Base-by-base conservation (phyloP, 345 rosid genomes). In the Lumnitzera racemosa region DNA sequence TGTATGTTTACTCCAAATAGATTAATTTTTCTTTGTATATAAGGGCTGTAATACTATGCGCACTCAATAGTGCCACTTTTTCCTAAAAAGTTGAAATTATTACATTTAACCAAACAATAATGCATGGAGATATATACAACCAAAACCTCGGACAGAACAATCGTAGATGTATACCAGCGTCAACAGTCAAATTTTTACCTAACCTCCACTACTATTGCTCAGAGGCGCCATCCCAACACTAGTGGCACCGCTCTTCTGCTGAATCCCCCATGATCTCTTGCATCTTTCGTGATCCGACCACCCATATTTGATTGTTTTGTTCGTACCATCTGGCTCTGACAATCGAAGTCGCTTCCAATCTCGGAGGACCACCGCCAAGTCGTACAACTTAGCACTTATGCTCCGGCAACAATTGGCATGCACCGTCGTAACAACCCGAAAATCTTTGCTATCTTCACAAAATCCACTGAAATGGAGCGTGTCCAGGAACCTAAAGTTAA, bases 351-450 rank as follows among this genome's bases (percentile, higher is more conserved):
- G 67, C 72, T 77, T 87, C 98, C 96, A 89, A 46, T 78, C 80
- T 12, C 62, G 67, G 52, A 92, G 74, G 53, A 84, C 91, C 2
- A 25, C 70, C 46, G 65, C 73, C 0, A 89, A 73, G 61, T 89
- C 98, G 43, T 23, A 47, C 13, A 89, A 59, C 75, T 92, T 92
- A 13, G 98, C 94, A 9, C 59, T 47, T 6, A 89, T 77, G 12
- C 78, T 85, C 17, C 83, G 87, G 53, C 98, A 89, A 58, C 98
- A 92, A 46, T 92, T 92, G 13, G 98, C 88, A 43, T 92, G 98
- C 6, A 87, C 88, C 0, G 91, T 92, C 3, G 67, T 62, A 1
- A 92, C 96, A 0, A 58, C 70, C 9, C 67, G 24, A 55, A 87
- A 49, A 58, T 92, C 78, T 13, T 10, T 25, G 62, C 91, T 89